Conservation (phyloP, 2,329 filamentous ascomycete genomes). For the Raffaelea ambrosiae region DNA sequence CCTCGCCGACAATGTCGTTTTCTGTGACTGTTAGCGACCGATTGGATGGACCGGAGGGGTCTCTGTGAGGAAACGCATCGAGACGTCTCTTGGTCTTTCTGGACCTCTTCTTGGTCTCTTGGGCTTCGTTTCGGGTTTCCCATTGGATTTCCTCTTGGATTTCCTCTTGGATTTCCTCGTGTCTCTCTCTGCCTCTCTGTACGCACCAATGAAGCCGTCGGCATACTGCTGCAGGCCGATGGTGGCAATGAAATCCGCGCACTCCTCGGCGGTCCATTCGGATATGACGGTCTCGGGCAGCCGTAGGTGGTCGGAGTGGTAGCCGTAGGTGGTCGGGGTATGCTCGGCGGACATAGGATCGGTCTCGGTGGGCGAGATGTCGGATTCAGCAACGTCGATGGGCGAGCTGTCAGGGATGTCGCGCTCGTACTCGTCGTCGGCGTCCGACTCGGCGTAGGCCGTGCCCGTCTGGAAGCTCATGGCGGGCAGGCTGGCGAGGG, state of each 20-base stretch:
- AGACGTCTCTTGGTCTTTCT: too few species aligned
- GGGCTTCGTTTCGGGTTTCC: not conserved
- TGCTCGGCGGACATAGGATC: conserved; percentile 64
- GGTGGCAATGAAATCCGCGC: conserved; percentile 76
- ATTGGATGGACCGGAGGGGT: too few species aligned
- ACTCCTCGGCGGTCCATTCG: conserved; percentile 79
- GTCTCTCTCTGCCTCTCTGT: not conserved
- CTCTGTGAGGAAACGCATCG: too few species aligned
- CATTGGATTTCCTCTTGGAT: not conserved
- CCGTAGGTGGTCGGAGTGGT: conserved; percentile 54
- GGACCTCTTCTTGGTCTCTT: not conserved
- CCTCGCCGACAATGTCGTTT: conserved; percentile 90
- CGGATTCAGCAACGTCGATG: conserved; percentile 54
- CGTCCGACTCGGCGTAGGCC: conserved; percentile 70
- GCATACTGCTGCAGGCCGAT: conserved; percentile 78
- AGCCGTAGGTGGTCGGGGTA: conserved; percentile 70
- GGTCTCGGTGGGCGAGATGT: conserved; percentile 62
- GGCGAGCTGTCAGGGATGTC: conserved; percentile 61
- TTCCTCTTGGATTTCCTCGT: not conserved
- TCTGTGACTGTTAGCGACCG: conserved; percentile 40
- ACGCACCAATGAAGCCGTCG: conserved; percentile 72
- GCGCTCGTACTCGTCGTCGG: conserved; percentile 76
- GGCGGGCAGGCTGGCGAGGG: conserved; percentile 12
- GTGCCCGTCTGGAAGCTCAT: conserved; percentile 59
- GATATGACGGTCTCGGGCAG: conserved; percentile 68